A percentile compares a stretch with the other conserved stretches of the same genome.
Evolutionary conservation across 305 asterid species (phyloP).

Genomic region (Caryopteris hybrid): DNA sequence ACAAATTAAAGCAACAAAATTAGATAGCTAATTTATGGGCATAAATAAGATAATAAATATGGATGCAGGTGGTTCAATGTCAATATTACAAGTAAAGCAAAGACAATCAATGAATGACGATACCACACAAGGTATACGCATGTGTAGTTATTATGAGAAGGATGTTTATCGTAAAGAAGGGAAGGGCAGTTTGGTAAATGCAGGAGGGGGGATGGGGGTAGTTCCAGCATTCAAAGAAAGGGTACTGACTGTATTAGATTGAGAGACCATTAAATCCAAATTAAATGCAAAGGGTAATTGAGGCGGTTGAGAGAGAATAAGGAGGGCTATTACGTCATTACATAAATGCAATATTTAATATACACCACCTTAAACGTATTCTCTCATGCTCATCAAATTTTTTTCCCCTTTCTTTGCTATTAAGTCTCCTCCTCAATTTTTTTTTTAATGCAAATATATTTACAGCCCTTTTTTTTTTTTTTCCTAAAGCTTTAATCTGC

Average conservation of each 20-base stretch:
- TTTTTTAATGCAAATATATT: too few relatives aligned
- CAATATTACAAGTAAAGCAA: conserved; percentile 36
- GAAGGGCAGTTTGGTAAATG: conserved; percentile 32
- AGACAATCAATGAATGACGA: conserved; percentile 31
- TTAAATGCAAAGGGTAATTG: conserved; percentile 78
- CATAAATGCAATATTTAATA: conserved; percentile 22
- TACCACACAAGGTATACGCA: conserved; percentile 22
- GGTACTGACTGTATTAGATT: conserved; percentile 34
- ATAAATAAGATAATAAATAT: conserved; percentile 26
- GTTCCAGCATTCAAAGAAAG: conserved; percentile 45
- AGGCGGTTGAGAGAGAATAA: conserved; percentile 73
- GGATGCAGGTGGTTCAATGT: conserved; percentile 36
- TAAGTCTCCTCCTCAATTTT: too few relatives aligned
- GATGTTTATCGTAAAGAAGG: conserved; percentile 7
- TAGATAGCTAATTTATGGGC: conserved; percentile 19
- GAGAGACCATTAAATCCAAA: conserved; percentile 54
- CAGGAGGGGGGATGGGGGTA: conserved; percentile 25
- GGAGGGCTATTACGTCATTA: conserved; percentile 36
- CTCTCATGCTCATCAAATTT: conserved; percentile 5
- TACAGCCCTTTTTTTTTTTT: too few relatives aligned
- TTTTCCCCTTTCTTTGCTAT: background rate
- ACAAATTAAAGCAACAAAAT: conserved; percentile 14
- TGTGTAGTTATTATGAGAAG: conserved; percentile 34
- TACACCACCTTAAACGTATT: background rate
- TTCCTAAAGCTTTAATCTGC: too few relatives aligned